These are phyloP conservation scores for Xylaria flabelliformis DNA, from an alignment of 495 filamentous ascomycete species.

Conservation along the genomic window DNA sequence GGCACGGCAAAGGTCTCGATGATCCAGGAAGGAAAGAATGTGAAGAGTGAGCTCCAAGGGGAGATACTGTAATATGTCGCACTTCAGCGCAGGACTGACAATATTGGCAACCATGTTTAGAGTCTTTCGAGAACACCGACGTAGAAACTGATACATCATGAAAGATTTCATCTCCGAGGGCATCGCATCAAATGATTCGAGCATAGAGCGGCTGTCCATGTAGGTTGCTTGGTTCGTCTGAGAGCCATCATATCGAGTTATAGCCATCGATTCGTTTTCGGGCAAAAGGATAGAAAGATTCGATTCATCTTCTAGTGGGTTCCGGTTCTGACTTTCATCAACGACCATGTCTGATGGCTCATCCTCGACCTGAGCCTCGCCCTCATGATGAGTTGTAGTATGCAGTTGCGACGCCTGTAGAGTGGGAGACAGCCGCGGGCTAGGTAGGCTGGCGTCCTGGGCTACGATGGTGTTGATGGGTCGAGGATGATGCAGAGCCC, in stretches of 20 bases:
- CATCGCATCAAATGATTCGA: constrained; percentile 90
- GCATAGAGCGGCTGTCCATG: constrained; percentile 79
- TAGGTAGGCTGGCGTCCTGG: constrained; percentile 91
- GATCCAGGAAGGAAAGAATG: constrained; percentile 84
- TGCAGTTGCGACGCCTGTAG: constrained; percentile 75
- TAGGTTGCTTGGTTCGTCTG: constrained; percentile 44
- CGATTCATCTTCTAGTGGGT: constrained; percentile 33
- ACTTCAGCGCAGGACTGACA: constrained; percentile 96
- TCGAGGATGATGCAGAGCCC: constrained; percentile 45
- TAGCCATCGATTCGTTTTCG: constrained; percentile 29
- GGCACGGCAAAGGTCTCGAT: constrained; percentile 85
- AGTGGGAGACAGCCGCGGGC: constrained; percentile 92
- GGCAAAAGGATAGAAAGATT: constrained; percentile 25
- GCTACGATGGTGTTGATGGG: constrained; percentile 68
- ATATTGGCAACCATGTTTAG: constrained; percentile 89
- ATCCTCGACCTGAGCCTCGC: constrained; percentile 45
- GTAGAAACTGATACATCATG: constrained; percentile 94
- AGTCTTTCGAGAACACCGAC: constrained; percentile 86
- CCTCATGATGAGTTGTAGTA: constrained; percentile 45
- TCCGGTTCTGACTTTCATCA: constrained; percentile 33
- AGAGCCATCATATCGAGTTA: constrained; percentile 30
- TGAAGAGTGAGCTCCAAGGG: constrained; percentile 88
- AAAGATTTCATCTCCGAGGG: constrained; percentile 88
- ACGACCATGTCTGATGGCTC: constrained; percentile 35
- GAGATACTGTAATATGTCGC: constrained; percentile 84